Evolutionary conservation across 768 basidiomycete species (phyloP), one percentile per base, ranked within the genome.

Genomic region (Dictyophora rubrovolvata): DNA sequence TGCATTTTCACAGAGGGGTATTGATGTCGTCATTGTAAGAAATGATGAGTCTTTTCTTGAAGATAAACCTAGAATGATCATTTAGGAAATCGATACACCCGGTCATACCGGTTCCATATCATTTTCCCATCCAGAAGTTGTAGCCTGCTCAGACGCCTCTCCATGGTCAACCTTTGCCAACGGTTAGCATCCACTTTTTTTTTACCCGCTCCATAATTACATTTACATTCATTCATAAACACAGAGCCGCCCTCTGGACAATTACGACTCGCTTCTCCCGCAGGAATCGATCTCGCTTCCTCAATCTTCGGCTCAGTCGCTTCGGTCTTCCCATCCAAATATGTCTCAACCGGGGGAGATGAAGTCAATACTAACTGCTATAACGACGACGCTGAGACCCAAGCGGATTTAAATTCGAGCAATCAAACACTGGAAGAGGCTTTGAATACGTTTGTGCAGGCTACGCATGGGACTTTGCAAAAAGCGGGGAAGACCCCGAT

Each of bases 201-300:
- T 23, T 22, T n/a, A 28, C 12, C 6, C 6, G n/a, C 35, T 16
- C 21, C n/a, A 58, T 11, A 34, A 8, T 47, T 20, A 59, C n/a
- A 14, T 34, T 42, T 52, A 35, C 58, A 14, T 50, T n/a, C n/a
- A n/a, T n/a, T n/a, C n/a, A n/a, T n/a, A n/a, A n/a, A n/a, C n/a
- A n/a, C n/a, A 35, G 71, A 74, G 52, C 74, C 74, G 8, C 74
- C 74, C 1, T 65, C 74, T 0, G 74, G 74, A 3, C 73, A 74
- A 56, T 65, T 74, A 5, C 66, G 69, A 1, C 66, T 74, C 42
- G 67, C 68, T 0, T 56, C 65, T 22, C 34, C 60, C 1, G 60
- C 56, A 2, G 67, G 65, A 6, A 55, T 65, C 23, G 33, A 55
- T 0, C 71, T 70, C 21, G 63, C 67, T 4, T 10, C 54, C 17